These are phyloP conservation scores for Cenchrus purpureus DNA, from an alignment of 176 grass and related monocot genomes.

Conservation along the genomic window DNA sequence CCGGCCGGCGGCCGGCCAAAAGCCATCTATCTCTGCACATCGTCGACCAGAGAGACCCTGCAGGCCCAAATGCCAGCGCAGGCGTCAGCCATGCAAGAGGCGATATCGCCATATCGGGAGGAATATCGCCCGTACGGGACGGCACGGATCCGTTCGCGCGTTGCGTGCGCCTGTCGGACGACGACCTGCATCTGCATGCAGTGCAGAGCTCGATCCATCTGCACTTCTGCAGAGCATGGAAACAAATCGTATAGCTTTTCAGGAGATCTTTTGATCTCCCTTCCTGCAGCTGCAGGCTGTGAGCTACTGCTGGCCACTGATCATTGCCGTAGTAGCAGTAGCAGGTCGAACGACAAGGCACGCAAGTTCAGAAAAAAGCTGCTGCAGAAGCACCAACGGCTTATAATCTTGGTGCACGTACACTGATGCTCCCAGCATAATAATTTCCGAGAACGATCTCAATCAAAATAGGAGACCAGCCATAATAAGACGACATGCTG, in stretches of 20 bases:
- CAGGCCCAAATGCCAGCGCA: neutral
- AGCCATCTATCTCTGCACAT: neutral
- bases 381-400: neutral
- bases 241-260: slow-evolving; percentile 30
- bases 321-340: neutral
- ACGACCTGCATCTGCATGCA: neutral
- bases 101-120: neutral
- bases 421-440: neutral
- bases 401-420: neutral
- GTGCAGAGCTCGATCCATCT: neutral
- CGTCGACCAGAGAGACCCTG: neutral
- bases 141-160: neutral
- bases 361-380: neutral
- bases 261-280: slow-evolving; percentile 24
- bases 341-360: neutral
- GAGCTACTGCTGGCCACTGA: neutral
- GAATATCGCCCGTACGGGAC: slow-evolving; percentile 8
- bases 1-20: neutral
- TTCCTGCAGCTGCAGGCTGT: neutral
- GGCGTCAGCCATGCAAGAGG: neutral
- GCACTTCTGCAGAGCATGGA: slow-evolving; percentile 10
- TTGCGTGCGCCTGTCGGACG: neutral
- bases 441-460: neutral
- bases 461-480: neutral
- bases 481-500: neutral